Evolutionary conservation across 1,284 basidiomycete genomes (phyloP).

Genomic region (Hymenochaete sp.): DNA sequence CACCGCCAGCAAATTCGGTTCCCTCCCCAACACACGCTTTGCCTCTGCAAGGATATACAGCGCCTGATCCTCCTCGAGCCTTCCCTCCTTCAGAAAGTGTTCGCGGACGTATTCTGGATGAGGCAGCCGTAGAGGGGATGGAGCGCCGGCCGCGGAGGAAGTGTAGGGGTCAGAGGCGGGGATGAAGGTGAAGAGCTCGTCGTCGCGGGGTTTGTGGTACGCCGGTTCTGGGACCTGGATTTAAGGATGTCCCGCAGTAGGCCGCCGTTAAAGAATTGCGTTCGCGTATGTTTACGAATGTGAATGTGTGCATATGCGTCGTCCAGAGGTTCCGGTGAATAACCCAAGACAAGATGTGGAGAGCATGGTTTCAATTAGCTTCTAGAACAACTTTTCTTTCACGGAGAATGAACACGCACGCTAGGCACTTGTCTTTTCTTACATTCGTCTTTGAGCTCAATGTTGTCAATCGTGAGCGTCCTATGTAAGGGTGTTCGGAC

Average conservation of each 20-base stretch:
- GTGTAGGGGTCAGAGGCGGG: conserved; percentile 32
- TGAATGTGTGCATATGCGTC: background rate
- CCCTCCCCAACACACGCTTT: conserved; percentile 68
- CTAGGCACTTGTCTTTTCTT: conserved; percentile 16
- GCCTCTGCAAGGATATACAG: conserved; percentile 76
- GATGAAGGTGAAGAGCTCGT: conserved; percentile 58
- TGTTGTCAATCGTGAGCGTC: conserved; percentile 9
- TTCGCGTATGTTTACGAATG: background rate
- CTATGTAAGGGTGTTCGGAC: no score
- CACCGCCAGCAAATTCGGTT: conserved; percentile 83
- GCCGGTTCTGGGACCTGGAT: conserved; percentile 66
- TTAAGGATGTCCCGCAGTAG: no score
- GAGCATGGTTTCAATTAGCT: no score
- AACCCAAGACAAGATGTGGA: no score
- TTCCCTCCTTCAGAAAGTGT: conserved; percentile 90
- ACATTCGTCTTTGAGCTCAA: conserved; percentile 11
- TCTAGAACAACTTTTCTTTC: no score
- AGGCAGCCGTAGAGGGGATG: conserved; percentile 50
- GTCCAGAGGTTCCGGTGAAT: background rate
- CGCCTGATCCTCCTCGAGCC: conserved; percentile 82
- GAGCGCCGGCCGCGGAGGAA: no score
- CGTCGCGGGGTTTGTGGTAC: conserved; percentile 61
- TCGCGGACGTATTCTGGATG: conserved; percentile 84
- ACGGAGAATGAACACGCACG: conserved; percentile 10
- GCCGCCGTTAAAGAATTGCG: no score